Evolutionary conservation across 2,329 filamentous ascomycete species (phyloP), one percentile per base, ranked within the genome.

Genomic region (Chaetomium sp.): DNA sequence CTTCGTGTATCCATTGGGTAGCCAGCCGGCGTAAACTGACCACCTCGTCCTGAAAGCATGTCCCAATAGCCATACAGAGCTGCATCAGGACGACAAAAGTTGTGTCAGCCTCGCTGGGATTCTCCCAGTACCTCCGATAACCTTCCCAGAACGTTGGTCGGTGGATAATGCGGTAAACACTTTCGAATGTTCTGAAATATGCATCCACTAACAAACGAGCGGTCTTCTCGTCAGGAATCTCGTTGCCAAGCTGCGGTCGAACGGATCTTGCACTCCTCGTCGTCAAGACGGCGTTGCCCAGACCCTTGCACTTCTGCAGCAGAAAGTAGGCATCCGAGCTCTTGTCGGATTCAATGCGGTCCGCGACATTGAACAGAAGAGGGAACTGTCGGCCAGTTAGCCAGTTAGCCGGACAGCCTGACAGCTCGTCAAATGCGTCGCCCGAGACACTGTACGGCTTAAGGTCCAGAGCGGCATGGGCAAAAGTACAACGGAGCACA

Each of bases 101-200:
- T 12, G 69, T 64, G 35, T 71, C 75, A 1, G 72, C 69, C 0
- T 68, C 67, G 19, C 67, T 61, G 0, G 74, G 72, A 12, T 72
- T 71, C 36, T 72, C 67, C 77, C 77, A 81, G 64, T 77, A 79
- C 2, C 66, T 62, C 8, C 73, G 71, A 60, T 84, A 86, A 36
- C 82, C 77, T 9, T 70, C 70, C 45, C 73, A 70, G 59, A 86
- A 85, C 0, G 76, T 77, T 0, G 82, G 81, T 1, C 80, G 65
- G 64, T 86, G 79, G 7, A 86, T 56, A 32, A 86, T 73, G 2
- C 83, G 75, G 58, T 80, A 75, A 12, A 79, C 76, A 1, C 78
- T 76, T 62, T 82, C 80, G 1, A 69, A 70, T 0, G 76, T 77
- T 2, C 71, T 65, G 3, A 81, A 67, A 56, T 82, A 83, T 9